Evolutionary conservation across 1,284 basidiomycete species (phyloP).

Genomic region (Peniophora sp.): DNA sequence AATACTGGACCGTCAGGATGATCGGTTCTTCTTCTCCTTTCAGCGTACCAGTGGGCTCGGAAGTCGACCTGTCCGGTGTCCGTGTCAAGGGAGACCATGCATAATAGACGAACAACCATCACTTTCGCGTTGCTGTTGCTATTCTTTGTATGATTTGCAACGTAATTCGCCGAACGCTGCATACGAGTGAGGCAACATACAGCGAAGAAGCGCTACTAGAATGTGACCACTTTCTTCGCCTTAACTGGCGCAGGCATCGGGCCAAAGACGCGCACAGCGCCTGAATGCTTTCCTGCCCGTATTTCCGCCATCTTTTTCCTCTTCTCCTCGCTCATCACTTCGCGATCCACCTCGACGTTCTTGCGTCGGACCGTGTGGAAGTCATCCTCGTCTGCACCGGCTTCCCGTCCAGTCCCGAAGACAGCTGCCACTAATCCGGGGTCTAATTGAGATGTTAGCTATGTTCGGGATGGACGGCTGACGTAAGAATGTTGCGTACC

Average conservation of each 20-base stretch:
- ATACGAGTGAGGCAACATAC: no score
- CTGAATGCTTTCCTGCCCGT: slow-evolving; percentile 36
- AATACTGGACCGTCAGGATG: slow-evolving; percentile 36
- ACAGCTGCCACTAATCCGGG: slow-evolving; percentile 25
- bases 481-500: slow-evolving; percentile 29
- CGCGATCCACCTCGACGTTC: slow-evolving; percentile 49
- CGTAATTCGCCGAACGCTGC: no score
- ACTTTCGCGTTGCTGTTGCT: no score
- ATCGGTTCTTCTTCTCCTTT: slow-evolving; percentile 32
- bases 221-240: slow-evolving; percentile 50
- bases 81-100: slow-evolving; percentile 34
- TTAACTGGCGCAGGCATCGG: slow-evolving; percentile 19
- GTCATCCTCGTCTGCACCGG: slow-evolving; percentile 89
- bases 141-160: no score
- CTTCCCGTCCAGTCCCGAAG: slow-evolving; percentile 44
- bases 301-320: slow-evolving; percentile 33
- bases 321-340: slow-evolving; percentile 43
- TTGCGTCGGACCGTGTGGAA: slow-evolving; percentile 75
- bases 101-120: slow-evolving; percentile 8
- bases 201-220: slow-evolving; percentile 25
- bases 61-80: slow-evolving; percentile 34
- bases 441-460: slow-evolving; percentile 14
- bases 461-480: neutral
- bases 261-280: slow-evolving; percentile 35
- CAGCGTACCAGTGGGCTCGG: slow-evolving; percentile 38